phyloP scores from a whole-genome alignment of 2,329 filamentous ascomycete species.

The Microdochium paspali region DNA sequence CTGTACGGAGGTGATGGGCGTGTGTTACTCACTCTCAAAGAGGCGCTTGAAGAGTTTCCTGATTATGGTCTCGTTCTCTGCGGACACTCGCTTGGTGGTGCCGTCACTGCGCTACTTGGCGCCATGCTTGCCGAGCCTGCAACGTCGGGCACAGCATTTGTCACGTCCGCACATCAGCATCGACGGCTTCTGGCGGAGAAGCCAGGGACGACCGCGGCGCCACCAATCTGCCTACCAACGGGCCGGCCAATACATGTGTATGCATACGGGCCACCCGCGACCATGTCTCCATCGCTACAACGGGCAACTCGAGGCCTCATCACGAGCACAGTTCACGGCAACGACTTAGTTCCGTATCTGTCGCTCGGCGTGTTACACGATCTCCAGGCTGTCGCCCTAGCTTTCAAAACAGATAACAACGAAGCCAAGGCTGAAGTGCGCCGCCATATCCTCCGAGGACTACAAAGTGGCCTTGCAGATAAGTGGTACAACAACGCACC shows the following conservation, averaged over 20 bases:
- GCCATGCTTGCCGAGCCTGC: constrained; percentile 61
- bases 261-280: constrained; percentile 66
- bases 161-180: constrained; percentile 46
- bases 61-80: constrained; percentile 63
- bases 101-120: constrained; percentile 59
- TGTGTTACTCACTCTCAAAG: constrained; percentile 56
- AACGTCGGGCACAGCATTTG: constrained; percentile 44
- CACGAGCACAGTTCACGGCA: constrained; percentile 63
- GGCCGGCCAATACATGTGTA: constrained; percentile 70
- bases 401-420: constrained; percentile 63
- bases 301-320: constrained; percentile 64
- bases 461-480: constrained; percentile 51
- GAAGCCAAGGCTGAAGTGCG: constrained; percentile 59
- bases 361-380: constrained; percentile 68
- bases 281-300: constrained; percentile 61
- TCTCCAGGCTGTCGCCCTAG: constrained; percentile 60
- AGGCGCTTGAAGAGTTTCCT: constrained; percentile 55
- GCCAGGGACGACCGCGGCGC: constrained; percentile 4
- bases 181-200: constrained; percentile 26
- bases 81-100: constrained; percentile 61
- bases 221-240: constrained; percentile 46
- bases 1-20: constrained; percentile 58
- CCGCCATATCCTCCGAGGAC: constrained; percentile 53
- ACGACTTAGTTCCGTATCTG: constrained; percentile 65
- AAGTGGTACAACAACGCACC: constrained; percentile 46